Evolutionary conservation across 495 filamentous ascomycete species (phyloP).

Genomic region (Bathelium albidoporum): DNA sequence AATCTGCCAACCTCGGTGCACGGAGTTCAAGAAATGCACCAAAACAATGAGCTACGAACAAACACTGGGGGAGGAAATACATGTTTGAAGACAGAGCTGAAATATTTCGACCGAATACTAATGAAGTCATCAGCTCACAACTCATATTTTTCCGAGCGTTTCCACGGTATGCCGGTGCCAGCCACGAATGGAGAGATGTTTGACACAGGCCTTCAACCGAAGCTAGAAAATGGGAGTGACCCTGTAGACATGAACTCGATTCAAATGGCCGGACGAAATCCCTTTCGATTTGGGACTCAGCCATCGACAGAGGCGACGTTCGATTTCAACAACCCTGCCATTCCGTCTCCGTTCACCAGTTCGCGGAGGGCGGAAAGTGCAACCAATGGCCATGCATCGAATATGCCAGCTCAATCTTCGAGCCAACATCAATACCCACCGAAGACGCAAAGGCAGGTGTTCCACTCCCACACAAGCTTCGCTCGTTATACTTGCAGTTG

Average conservation of each 20-base stretch:
- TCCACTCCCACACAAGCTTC: neutral
- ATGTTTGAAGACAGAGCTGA: too few species aligned
- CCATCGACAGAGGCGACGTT: neutral
- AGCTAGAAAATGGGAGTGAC: neutral
- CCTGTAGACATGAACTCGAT: slow-evolving; percentile 1
- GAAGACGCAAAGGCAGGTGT: neutral
- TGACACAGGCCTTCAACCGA: neutral
- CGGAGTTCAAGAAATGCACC: too few species aligned
- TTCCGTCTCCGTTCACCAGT: neutral
- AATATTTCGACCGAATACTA: too few species aligned
- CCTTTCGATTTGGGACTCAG: neutral
- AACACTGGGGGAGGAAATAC: too few species aligned
- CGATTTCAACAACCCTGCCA: neutral
- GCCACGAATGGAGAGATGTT: neutral
- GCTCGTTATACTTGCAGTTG: too few species aligned
- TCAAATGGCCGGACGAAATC: neutral
- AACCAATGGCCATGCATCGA: neutral
- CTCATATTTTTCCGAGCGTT: neutral
- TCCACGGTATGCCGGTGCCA: neutral
- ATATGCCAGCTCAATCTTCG: neutral
- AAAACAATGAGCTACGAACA: too few species aligned
- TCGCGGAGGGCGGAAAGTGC: neutral
- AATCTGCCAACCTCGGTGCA: too few species aligned
- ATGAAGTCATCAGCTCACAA: neutral
- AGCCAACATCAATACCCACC: neutral